Evolutionary conservation across 1,284 basidiomycete genomes (phyloP).

Genomic region (Irpex sp.): DNA sequence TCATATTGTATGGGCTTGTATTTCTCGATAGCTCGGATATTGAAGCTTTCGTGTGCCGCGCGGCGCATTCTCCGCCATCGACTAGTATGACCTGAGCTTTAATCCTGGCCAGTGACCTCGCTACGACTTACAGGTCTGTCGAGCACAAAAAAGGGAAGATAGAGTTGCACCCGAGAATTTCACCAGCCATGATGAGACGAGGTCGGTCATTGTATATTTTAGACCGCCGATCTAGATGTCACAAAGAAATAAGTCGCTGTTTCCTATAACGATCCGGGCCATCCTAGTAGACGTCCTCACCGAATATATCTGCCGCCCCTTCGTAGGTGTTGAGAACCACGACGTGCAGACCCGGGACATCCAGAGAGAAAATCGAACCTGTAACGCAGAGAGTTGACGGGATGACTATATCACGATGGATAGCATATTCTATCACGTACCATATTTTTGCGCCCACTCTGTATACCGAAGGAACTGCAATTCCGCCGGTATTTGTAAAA

Average conservation of each 20-base stretch:
- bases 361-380: neutral
- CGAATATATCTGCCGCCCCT: neutral
- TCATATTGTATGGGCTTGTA: neutral
- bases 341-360: neutral
- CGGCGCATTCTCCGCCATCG: neutral
- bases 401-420: too few species aligned
- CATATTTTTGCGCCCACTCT: neutral
- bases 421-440: constrained; percentile 23
- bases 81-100: neutral
- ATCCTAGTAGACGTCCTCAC: too few species aligned
- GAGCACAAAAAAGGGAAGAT: neutral
- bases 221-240: constrained; percentile 33
- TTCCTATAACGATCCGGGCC: too few species aligned
- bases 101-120: too few species aligned
- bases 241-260: neutral
- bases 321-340: neutral
- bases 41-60: neutral
- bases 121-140: neutral
- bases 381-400: neutral
- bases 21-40: neutral
- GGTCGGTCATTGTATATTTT: constrained; percentile 64
- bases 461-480: neutral
- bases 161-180: constrained; percentile 30
- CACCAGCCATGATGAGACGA: constrained; percentile 49
- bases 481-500: neutral